Base-by-base conservation (phyloP, 495 filamentous ascomycete genomes). In the Neurospora sp. region DNA sequence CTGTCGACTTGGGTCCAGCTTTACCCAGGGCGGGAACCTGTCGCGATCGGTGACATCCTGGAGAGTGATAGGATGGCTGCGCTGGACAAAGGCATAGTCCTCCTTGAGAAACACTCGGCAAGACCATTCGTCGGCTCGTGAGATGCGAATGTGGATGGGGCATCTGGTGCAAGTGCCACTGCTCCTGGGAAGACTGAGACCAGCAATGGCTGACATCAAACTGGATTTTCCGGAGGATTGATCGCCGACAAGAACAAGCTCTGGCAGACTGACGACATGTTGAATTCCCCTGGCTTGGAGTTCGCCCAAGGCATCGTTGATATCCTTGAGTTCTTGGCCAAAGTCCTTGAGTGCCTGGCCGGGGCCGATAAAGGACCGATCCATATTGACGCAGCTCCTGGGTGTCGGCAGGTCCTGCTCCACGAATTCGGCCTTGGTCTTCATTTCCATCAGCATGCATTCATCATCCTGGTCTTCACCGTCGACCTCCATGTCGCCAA, bases 171-270 rank as follows among this genome's bases (percentile, higher is more conserved):
- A 96, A 0, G 90, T 91, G 0, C 89, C 91, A 0, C 85, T 84
- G 72, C 85, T 87, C 3, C 91, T 84, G 0, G 93, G 93, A 0
- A 94, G 87, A 69, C 88, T 89, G 69, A 96, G 91, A n/a, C 90
- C 91, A 2, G 90, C 89, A 41, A 96, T 89, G 0, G 90, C 91
- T 39, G 93, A 92, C 79, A 97, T 93, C 0, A 96, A 80, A 3
- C 91, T 93, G 4, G 88, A 91, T 75, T 97, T 97, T 0, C 93
- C 93, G 0, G 93, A 89, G 3, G 87, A 90, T 74, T 96, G 93
- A 71, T 96, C 93, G 1, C 93, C 93, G 1, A 94, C 88, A 0
- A 94, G 87, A 14, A 92, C 91, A 18, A 96, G 86, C 74, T 92
- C 92, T 0, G 93, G 93, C 0, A 96, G 81, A 3, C 85, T 85